phyloP scores from a whole-genome alignment of 441 rosid genomes.

The Bruguiera hainesii region DNA sequence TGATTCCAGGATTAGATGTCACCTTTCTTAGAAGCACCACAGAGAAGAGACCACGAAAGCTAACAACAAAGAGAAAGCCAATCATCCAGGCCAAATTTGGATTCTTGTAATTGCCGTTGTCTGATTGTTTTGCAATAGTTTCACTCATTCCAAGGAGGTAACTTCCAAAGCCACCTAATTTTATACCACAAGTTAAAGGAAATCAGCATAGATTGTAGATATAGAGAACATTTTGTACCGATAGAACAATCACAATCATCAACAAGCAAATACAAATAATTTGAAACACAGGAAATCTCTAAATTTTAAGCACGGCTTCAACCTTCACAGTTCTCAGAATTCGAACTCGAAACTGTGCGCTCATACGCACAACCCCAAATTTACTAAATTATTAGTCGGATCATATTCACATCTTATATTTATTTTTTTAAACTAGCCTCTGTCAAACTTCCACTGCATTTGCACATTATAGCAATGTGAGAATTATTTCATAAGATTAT shows the following conservation, averaged over 20 bases:
- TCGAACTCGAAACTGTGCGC: too few relatives aligned
- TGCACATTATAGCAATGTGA: too few relatives aligned
- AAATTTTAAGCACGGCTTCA: too few relatives aligned
- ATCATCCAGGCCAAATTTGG: slow-evolving; percentile 77
- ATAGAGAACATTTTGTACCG: background rate
- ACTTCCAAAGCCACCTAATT: slow-evolving; percentile 84
- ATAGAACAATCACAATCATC: background rate
- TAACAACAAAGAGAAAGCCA: slow-evolving; percentile 76
- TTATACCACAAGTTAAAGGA: slow-evolving; percentile 2
- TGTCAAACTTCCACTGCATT: too few relatives aligned
- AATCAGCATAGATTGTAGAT: background rate
- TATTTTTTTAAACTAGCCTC: too few relatives aligned
- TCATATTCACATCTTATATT: too few relatives aligned
- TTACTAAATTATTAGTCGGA: too few relatives aligned
- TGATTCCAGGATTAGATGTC: background rate
- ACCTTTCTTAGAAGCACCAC: slow-evolving; percentile 93
- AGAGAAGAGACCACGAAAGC: slow-evolving; percentile 92
- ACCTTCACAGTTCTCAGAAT: too few relatives aligned
- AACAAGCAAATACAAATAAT: background rate
- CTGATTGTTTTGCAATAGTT: slow-evolving; percentile 48
- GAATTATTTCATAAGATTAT: too few relatives aligned
- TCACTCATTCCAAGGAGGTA: slow-evolving; percentile 86
- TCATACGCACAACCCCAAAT: too few relatives aligned
- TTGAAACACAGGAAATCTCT: background rate
- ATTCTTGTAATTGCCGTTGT: slow-evolving; percentile 40